Evolutionary conservation across 352 stramenopile genomes (phyloP).

Genomic region (Phytophthora nicotianae): DNA sequence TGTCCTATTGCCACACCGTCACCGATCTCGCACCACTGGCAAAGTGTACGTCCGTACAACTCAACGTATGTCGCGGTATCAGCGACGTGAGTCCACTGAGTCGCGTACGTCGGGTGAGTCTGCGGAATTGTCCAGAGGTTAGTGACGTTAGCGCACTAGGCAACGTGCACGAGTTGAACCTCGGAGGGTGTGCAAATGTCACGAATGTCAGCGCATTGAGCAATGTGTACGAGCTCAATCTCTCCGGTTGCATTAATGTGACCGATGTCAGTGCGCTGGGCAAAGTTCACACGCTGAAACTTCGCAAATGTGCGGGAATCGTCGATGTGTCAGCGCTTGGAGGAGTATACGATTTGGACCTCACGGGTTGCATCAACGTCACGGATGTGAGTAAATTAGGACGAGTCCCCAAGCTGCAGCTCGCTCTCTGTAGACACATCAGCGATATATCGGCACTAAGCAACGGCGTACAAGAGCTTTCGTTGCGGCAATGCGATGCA

Average conservation of each 20-base stretch:
- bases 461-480: constrained; percentile 41
- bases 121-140: constrained; percentile 65
- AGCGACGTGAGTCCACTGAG: constrained; percentile 49
- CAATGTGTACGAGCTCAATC: constrained; percentile 48
- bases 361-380: constrained; percentile 64
- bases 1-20: constrained; percentile 75
- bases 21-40: constrained; percentile 50
- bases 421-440: constrained; percentile 59
- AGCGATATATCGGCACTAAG: constrained; percentile 54
- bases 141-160: constrained; percentile 50
- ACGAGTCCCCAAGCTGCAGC: constrained; percentile 53
- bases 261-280: constrained; percentile 56
- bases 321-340: constrained; percentile 46
- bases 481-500: constrained; percentile 56
- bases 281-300: constrained; percentile 50
- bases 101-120: constrained; percentile 48
- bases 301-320: constrained; percentile 53
- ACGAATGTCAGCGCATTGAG: constrained; percentile 48
- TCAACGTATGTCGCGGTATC: constrained; percentile 68
- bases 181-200: constrained; percentile 56
- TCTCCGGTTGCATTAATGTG: constrained; percentile 68
- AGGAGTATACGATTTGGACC: constrained; percentile 52
- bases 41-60: constrained; percentile 52
- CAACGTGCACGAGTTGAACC: constrained; percentile 59
- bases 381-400: constrained; percentile 53